These are phyloP conservation scores for Didymella arachidicola DNA, from an alignment of 2,329 filamentous ascomycete species.

Conservation along the genomic window DNA sequence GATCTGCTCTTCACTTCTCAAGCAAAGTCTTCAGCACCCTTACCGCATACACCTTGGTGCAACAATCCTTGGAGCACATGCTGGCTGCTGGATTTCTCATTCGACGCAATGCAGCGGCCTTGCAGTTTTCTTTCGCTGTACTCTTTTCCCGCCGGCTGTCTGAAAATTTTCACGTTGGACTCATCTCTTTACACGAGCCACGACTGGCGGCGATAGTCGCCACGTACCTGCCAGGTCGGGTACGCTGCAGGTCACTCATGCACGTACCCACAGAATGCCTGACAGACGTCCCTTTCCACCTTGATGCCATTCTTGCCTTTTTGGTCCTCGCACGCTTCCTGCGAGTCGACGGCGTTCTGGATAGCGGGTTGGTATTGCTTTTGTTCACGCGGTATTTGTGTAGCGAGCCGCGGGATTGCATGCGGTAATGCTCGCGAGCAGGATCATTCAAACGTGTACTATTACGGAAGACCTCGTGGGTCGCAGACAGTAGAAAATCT, in stretches of 20 bases:
- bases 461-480: slow-evolving; percentile 10
- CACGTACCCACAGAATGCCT: slow-evolving; percentile 8
- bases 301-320: slow-evolving; percentile 8
- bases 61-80: slow-evolving; percentile 3
- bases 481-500: slow-evolving; percentile 12
- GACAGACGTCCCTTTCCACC: not conserved
- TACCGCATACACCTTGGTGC: not conserved
- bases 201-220: slow-evolving; percentile 39
- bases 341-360: slow-evolving; percentile 22
- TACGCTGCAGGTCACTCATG: slow-evolving; percentile 21
- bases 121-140: slow-evolving; percentile 14
- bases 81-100: not conserved
- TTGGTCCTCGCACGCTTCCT: slow-evolving; percentile 13
- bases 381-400: slow-evolving; percentile 21
- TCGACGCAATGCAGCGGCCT: slow-evolving; percentile 7
- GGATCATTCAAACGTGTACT: slow-evolving; percentile 23
- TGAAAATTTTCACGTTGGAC: slow-evolving; percentile 26
- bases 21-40: not conserved
- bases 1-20: not conserved
- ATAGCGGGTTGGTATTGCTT: slow-evolving; percentile 6
- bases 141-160: slow-evolving; percentile 8
- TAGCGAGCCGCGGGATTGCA: slow-evolving; percentile 24
- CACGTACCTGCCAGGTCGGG: slow-evolving; percentile 31
- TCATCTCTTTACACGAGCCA: slow-evolving; percentile 22
- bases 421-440: slow-evolving; percentile 19